These are phyloP conservation scores for Leucocoprinus sp. DNA, from an alignment of 768 basidiomycete genomes.

Conservation along the genomic window DNA sequence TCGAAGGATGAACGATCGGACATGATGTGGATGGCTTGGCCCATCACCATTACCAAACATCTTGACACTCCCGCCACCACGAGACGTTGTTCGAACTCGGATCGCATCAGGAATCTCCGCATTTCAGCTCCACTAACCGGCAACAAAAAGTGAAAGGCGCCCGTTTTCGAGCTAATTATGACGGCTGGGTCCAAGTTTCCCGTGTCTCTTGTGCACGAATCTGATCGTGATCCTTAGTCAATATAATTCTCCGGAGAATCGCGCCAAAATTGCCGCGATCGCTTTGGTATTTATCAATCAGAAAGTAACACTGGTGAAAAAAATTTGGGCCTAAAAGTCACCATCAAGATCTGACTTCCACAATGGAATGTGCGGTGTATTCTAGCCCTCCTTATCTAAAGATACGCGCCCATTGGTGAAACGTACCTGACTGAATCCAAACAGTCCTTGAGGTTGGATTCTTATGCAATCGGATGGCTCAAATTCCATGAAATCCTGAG, in stretches of 20 bases:
- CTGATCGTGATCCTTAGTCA: too few species aligned
- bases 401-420: neutral
- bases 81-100: neutral
- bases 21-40: neutral
- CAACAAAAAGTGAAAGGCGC: neutral
- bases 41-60: neutral
- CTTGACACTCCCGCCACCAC: neutral
- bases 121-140: constrained; percentile 5
- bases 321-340: neutral
- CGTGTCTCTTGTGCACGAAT: too few species aligned
- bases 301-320: neutral
- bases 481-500: neutral
- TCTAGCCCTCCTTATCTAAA: neutral
- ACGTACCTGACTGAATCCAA: neutral
- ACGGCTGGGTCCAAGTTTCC: neutral
- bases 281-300: neutral
- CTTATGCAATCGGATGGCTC: constrained; percentile 1
- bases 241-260: constrained; percentile 4
- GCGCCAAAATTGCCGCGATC: constrained; percentile 1
- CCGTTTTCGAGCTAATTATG: too few species aligned
- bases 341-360: constrained; percentile 1
- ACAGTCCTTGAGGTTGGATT: neutral
- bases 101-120: neutral
- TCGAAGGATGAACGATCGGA: too few species aligned
- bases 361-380: neutral